phyloP scores from a whole-genome alignment of 1,284 basidiomycete genomes.

The Ceratobasidium sp. region DNA sequence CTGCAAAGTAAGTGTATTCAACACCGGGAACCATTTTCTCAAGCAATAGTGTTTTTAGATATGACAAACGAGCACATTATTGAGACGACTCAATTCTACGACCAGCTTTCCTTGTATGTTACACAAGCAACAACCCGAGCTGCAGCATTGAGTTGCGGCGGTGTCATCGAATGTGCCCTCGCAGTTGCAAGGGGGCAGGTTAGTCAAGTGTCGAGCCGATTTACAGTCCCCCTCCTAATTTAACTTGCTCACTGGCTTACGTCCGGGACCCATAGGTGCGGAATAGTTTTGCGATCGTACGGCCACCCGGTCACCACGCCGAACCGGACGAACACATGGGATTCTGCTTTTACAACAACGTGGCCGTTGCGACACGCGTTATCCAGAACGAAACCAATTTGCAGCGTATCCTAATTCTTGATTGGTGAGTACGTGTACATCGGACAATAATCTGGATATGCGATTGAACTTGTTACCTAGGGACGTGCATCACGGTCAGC shows the following conservation, averaged over 20 bases:
- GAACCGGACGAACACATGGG: constrained; percentile 99
- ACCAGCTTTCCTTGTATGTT: constrained; percentile 92
- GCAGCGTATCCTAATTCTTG: constrained; percentile 90
- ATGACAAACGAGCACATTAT: constrained; percentile 79
- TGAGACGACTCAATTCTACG: constrained; percentile 83
- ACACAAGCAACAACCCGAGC: constrained; percentile 86
- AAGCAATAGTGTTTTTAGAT: constrained; percentile 59
- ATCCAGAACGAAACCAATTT: constrained; percentile 75
- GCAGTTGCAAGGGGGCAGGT: constrained; percentile 87
- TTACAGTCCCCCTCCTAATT: background rate
- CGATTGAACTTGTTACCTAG: constrained; percentile 60
- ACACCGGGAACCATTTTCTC: constrained; percentile 15
- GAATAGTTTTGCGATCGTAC: constrained; percentile 94
- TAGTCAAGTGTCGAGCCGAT: constrained; percentile 48
- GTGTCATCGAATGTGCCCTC: constrained; percentile 91
- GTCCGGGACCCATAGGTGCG: constrained; percentile 52
- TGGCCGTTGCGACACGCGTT: constrained; percentile 90
- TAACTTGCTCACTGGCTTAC: background rate
- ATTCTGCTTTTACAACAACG: constrained; percentile 99
- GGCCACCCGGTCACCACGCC: constrained; percentile 98
- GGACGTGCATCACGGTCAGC: constrained; percentile 95
- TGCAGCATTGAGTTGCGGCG: constrained; percentile 91
- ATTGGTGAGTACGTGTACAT: constrained; percentile 78
- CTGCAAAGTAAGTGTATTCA: constrained; percentile 71
- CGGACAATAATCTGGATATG: constrained; percentile 41